Percentiles rank a stretch among this genome's conserved stretches.
These are phyloP conservation scores for Eucommia ulmoides DNA, from an alignment of 257 asterid genomes.

Conservation along the genomic window DNA sequence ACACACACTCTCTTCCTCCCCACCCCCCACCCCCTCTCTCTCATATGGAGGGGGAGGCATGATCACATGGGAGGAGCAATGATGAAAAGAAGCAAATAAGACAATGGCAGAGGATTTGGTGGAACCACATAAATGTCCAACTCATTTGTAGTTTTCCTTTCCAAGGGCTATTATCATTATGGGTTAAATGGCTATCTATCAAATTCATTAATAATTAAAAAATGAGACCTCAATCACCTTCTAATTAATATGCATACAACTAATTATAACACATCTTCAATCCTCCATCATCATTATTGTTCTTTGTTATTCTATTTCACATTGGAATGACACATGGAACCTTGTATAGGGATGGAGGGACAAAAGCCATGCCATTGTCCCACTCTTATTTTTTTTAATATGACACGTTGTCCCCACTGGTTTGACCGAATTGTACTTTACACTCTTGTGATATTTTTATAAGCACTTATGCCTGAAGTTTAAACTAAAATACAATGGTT, in stretches of 20 bases:
- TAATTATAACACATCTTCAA: too few species aligned
- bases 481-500: too few species aligned
- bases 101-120: neutral
- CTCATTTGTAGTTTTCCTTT: neutral
- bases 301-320: neutral
- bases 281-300: neutral
- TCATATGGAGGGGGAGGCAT: neutral
- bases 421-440: too few species aligned
- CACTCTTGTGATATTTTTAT: too few species aligned
- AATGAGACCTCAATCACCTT: too few species aligned
- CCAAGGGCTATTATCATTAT: neutral
- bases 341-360: neutral
- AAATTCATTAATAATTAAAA: too few species aligned
- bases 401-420: too few species aligned
- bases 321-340: neutral
- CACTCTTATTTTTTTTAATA: too few species aligned
- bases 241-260: too few species aligned
- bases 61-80: neutral
- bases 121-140: neutral
- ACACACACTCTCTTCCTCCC: too few species aligned
- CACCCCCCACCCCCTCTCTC: neutral
- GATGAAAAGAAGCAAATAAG: neutral
- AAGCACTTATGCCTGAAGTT: too few species aligned
- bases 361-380: too few species aligned
- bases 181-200: neutral